phyloP scores from a whole-genome alignment of 495 filamentous ascomycete species.

The Acidomyces sp. region DNA sequence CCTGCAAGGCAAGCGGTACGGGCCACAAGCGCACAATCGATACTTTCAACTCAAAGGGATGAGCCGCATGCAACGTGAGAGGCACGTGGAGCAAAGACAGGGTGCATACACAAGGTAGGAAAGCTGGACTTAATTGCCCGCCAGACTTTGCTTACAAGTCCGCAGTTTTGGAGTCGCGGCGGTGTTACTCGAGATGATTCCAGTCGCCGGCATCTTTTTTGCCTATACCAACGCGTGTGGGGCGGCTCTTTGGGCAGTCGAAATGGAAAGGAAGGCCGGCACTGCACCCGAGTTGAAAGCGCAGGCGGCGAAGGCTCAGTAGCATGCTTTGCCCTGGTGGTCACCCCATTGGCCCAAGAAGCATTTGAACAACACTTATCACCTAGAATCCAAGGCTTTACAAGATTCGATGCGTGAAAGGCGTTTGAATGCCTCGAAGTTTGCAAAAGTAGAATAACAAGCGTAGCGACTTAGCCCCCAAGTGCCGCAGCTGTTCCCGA shows the following conservation, averaged over 20 bases:
- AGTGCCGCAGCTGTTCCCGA: too few species aligned
- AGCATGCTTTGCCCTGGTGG: too few species aligned
- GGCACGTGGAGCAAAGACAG: slow-evolving; percentile 50
- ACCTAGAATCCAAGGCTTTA: too few species aligned
- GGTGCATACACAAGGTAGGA: slow-evolving; percentile 66
- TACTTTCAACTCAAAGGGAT: slow-evolving; percentile 89
- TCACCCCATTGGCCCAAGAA: too few species aligned
- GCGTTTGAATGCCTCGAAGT: too few species aligned
- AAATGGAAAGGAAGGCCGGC: slow-evolving; percentile 55
- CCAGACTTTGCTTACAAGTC: too few species aligned
- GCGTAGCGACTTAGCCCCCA: too few species aligned
- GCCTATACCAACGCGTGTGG: slow-evolving; percentile 85
- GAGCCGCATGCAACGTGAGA: slow-evolving; percentile 43
- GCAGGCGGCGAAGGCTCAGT: slow-evolving; percentile 41
- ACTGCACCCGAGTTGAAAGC: slow-evolving; percentile 43
- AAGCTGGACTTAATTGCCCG: slow-evolving; percentile 12
- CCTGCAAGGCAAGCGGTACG: slow-evolving; percentile 51
- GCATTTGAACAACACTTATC: too few species aligned
- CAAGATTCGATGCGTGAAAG: too few species aligned
- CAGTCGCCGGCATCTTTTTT: slow-evolving; percentile 69
- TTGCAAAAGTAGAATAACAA: too few species aligned
- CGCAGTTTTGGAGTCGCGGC: slow-evolving; percentile 66
- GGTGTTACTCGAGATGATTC: slow-evolving; percentile 71
- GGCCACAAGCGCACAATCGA: slow-evolving; percentile 40
- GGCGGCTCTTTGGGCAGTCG: slow-evolving; percentile 85